Percentiles rank a stretch among this genome's conserved stretches.
phyloP scores from a whole-genome alignment of 2,329 filamentous ascomycete genomes.

The Aspergillus pseudoviridinutans region DNA sequence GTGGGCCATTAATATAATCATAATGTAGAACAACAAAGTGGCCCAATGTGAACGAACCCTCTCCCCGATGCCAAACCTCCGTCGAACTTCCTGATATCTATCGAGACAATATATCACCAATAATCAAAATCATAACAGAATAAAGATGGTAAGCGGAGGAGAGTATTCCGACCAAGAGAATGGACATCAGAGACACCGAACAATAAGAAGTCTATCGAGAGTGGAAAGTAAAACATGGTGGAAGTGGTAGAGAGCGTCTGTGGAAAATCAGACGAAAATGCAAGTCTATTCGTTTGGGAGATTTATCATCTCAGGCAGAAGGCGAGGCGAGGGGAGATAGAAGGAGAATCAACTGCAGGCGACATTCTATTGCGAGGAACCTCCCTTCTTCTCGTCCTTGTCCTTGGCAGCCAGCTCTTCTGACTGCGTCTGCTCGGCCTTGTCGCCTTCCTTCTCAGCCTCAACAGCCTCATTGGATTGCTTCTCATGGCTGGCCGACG shows the following conservation, averaged over 20 bases:
- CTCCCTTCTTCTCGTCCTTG: constrained; percentile 25
- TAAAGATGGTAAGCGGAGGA: neutral
- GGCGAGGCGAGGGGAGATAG: constrained; percentile 4
- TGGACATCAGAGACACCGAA: neutral
- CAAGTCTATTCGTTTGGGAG: neutral
- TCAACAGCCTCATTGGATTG: constrained; percentile 48
- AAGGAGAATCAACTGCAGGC: neutral
- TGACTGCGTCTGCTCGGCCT: constrained; percentile 27
- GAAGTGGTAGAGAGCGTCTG: neutral
- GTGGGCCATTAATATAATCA: neutral
- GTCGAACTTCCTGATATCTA: constrained; percentile 1
- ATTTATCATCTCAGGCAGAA: constrained; percentile 2
- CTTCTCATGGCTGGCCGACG: constrained; percentile 39
- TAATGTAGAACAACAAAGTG: neutral
- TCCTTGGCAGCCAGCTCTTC: constrained; percentile 11
- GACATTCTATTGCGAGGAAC: constrained; percentile 1
- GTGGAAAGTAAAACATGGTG: constrained; percentile 9
- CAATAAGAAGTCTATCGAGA: constrained; percentile 11
- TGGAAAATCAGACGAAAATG: neutral
- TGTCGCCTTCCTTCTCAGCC: constrained; percentile 37
- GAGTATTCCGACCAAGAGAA: neutral
- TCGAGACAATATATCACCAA: neutral
- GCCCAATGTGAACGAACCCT: neutral
- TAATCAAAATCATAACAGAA: neutral
- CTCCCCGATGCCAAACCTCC: neutral